Evolutionary conservation across 768 basidiomycete species (phyloP).

Genomic region (Dentipellis sp.): DNA sequence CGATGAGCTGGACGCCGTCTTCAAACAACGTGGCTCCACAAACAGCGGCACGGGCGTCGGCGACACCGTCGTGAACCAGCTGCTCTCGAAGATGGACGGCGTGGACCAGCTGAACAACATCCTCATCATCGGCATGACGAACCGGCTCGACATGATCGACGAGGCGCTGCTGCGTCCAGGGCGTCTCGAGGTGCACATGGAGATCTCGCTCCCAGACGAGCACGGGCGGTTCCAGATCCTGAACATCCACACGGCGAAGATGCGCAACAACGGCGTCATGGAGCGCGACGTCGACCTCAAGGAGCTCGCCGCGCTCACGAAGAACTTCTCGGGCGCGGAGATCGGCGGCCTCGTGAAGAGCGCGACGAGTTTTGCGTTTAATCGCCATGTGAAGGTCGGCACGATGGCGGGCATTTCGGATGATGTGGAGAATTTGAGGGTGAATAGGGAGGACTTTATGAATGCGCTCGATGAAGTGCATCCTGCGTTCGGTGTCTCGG

Average conservation of each 20-base stretch:
- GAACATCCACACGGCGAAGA: constrained; percentile 90
- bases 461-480: constrained; percentile 90
- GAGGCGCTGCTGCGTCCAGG: constrained; percentile 96
- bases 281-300: constrained; percentile 72
- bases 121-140: constrained; percentile 99
- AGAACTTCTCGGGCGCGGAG: constrained; percentile 98
- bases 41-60: constrained; percentile 92
- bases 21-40: constrained; percentile 95
- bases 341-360: constrained; percentile 95
- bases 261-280: constrained; percentile 89
- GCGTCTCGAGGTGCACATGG: constrained; percentile 98
- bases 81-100: constrained; percentile 99
- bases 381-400: constrained; percentile 94
- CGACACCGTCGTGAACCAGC: constrained; percentile 98
- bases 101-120: constrained; percentile 99
- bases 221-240: constrained; percentile 88
- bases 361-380: constrained; percentile 97
- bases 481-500: constrained; percentile 95
- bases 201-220: constrained; percentile 96
- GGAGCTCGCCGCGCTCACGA: constrained; percentile 78
- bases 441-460: constrained; percentile 81
- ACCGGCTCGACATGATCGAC: constrained; percentile 97
- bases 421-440: constrained; percentile 88
- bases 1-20: constrained; percentile 96
- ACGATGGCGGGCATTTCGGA: constrained; percentile 96